phyloP scores from a whole-genome alignment of 2,329 filamentous ascomycete species.

The Fusarium globosum region DNA sequence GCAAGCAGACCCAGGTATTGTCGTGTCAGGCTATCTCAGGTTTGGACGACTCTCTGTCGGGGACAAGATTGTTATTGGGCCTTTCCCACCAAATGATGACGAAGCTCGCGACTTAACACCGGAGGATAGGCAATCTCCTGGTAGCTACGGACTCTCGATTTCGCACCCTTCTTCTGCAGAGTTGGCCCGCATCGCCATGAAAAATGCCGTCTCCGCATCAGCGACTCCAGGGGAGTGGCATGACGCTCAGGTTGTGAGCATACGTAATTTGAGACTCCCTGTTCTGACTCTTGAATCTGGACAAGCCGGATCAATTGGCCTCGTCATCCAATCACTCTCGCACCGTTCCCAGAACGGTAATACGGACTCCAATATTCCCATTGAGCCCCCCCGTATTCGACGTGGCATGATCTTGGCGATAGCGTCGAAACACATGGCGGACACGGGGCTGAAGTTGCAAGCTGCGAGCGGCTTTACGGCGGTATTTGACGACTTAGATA shows the following conservation, averaged over 20 bases:
- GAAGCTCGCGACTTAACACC: constrained; percentile 53
- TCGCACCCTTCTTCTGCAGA: constrained; percentile 66
- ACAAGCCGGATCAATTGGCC: constrained; percentile 89
- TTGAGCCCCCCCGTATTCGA: constrained; percentile 59
- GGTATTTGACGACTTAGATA: constrained; percentile 72
- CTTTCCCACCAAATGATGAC: constrained; percentile 72
- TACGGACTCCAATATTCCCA: background rate
- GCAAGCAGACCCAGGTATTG: constrained; percentile 66
- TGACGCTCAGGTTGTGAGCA: constrained; percentile 81
- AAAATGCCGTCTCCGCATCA: constrained; percentile 64
- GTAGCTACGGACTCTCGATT: constrained; percentile 61
- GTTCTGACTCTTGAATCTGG: constrained; percentile 80
- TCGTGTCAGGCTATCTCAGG: constrained; percentile 87
- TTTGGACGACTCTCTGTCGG: constrained; percentile 82
- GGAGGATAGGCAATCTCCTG: constrained; percentile 60
- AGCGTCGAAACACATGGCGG: constrained; percentile 67
- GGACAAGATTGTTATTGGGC: constrained; percentile 81
- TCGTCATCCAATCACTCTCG: constrained; percentile 66
- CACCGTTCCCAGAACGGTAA: constrained; percentile 14
- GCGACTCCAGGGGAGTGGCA: constrained; percentile 78
- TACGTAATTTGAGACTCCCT: constrained; percentile 87
- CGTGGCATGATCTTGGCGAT: constrained; percentile 88
- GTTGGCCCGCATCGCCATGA: constrained; percentile 62
- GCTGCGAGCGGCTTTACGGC: constrained; percentile 77
- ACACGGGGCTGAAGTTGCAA: constrained; percentile 68